Conservation (phyloP, 148 eudicot genomes). For the Pharnaceum exiguum region DNA sequence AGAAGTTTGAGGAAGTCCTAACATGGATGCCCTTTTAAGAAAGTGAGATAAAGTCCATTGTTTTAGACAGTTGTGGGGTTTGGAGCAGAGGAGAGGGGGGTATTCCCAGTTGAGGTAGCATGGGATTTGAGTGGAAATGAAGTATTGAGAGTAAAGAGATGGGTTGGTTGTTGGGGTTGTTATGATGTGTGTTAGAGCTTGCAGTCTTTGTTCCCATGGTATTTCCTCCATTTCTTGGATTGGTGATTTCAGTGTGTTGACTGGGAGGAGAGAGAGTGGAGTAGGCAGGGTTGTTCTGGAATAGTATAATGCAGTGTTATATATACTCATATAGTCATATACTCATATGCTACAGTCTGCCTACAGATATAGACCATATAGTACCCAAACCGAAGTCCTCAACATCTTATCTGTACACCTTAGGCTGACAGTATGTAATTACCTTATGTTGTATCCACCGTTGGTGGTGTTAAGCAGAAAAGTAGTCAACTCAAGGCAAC, state of each 20-base stretch:
- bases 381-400: no score
- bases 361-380: no score
- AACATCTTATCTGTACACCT: no score
- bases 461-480: no score
- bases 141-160: slow-evolving; percentile 66
- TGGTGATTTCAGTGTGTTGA: background rate
- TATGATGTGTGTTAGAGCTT: slow-evolving; percentile 73
- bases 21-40: slow-evolving; percentile 52
- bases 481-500: no score
- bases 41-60: slow-evolving; percentile 54
- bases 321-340: no score
- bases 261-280: background rate
- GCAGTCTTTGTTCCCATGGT: slow-evolving; percentile 63
- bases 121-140: slow-evolving; percentile 72
- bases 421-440: no score
- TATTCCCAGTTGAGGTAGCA: slow-evolving; percentile 81
- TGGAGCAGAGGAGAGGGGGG: slow-evolving; percentile 53
- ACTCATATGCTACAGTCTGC: no score
- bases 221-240: slow-evolving; percentile 48
- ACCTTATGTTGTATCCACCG: no score
- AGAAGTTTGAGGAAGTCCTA: slow-evolving; percentile 54
- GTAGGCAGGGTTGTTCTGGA: background rate
- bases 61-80: slow-evolving; percentile 7
- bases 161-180: slow-evolving; percentile 70
- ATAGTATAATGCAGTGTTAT: no score